These are phyloP conservation scores for Calophaca sinica DNA, from an alignment of 306 rosid species.

Conservation along the genomic window DNA sequence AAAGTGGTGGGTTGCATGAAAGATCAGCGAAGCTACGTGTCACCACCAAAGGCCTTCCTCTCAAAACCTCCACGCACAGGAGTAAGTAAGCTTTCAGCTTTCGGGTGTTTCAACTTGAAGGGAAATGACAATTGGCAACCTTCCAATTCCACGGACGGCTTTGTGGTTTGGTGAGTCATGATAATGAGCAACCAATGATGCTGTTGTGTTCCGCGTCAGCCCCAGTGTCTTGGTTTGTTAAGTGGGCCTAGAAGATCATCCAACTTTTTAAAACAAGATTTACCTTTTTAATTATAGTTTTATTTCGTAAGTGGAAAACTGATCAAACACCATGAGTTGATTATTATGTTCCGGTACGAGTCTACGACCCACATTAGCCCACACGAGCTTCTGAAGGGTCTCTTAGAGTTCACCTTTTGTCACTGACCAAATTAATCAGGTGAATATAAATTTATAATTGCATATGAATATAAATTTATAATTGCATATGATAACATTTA, in stretches of 20 bases:
- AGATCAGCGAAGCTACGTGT: slow-evolving; percentile 33
- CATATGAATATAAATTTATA: too few relatives aligned
- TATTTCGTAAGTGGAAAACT: neutral
- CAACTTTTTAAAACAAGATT: neutral
- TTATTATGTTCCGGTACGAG: neutral
- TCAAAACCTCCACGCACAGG: neutral
- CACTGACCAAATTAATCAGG: too few relatives aligned
- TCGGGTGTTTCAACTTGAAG: slow-evolving; percentile 28
- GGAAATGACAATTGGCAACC: slow-evolving; percentile 10
- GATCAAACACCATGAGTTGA: neutral
- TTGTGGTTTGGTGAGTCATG: slow-evolving; percentile 40
- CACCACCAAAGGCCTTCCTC: neutral
- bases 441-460: too few relatives aligned
- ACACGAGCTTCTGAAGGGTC: neutral
- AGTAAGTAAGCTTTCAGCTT: slow-evolving; percentile 8
- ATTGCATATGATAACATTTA: too few relatives aligned
- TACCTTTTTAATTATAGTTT: neutral
- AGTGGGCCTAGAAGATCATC: slow-evolving; percentile 17
- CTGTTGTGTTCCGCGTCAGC: slow-evolving; percentile 51
- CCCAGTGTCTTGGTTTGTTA: slow-evolving; percentile 30
- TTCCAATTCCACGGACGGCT: slow-evolving; percentile 41
- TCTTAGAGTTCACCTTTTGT: too few relatives aligned
- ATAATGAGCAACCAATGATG: slow-evolving; percentile 8
- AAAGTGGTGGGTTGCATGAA: slow-evolving; percentile 33
- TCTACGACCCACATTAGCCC: slow-evolving; percentile 1